Conservation (phyloP, 139 green algal genomes). For the Tetradesmus obliquus region DNA sequence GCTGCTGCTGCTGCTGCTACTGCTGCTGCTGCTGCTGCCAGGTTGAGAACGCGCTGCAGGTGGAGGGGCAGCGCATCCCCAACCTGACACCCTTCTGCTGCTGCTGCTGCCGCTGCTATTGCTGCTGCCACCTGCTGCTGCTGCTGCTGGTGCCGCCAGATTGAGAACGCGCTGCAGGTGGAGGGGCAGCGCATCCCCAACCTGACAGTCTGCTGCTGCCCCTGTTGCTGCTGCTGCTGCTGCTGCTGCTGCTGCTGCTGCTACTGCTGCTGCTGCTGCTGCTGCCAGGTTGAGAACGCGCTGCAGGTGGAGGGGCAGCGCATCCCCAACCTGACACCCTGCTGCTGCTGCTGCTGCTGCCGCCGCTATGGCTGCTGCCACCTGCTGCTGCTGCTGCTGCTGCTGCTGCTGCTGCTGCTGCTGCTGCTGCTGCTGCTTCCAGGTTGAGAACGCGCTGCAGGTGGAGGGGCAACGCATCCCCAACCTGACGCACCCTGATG, state of each 20-base stretch:
- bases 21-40: slow-evolving; percentile 20
- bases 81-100: slow-evolving; percentile 82
- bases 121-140: background rate
- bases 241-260: background rate
- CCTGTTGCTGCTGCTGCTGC: background rate
- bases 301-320: slow-evolving; percentile 93
- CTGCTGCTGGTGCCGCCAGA: slow-evolving; percentile 25
- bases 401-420: background rate
- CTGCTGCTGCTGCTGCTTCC: background rate
- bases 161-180: slow-evolving; percentile 85
- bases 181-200: slow-evolving; percentile 96
- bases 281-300: slow-evolving; percentile 64
- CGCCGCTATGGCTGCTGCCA: background rate
- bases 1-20: background rate
- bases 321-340: slow-evolving; percentile 92
- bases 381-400: slow-evolving; percentile 9
- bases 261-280: background rate
- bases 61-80: slow-evolving; percentile 91
- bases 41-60: slow-evolving; percentile 86
- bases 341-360: background rate
- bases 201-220: slow-evolving; percentile 68
- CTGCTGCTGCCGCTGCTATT: background rate
- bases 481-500: slow-evolving; percentile 94
- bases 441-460: slow-evolving; percentile 86
- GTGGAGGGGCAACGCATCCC: slow-evolving; percentile 91